Evolutionary conservation across 495 filamentous ascomycete genomes (phyloP).

Genomic region (Staphylotrichum tortipilum): DNA sequence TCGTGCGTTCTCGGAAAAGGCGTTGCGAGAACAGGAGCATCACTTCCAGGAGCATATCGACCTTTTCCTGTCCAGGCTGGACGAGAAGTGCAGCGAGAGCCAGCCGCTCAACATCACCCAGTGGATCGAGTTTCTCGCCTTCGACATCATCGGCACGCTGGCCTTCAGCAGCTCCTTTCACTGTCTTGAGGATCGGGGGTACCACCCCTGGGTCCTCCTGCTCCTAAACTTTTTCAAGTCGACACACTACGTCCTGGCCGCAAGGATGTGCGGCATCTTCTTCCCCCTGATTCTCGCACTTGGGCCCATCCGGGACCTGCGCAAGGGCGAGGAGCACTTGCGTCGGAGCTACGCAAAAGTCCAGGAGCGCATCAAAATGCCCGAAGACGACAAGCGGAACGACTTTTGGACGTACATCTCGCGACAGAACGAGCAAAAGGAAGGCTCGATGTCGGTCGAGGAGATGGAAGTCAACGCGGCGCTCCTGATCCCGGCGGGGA

Average conservation of each 20-base stretch:
- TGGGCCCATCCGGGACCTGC: too few relatives aligned
- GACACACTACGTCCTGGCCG: too few relatives aligned
- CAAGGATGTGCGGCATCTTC: too few relatives aligned
- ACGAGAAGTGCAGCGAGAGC: slow-evolving; percentile 8
- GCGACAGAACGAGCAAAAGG: too few relatives aligned
- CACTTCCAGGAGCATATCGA: slow-evolving; percentile 30
- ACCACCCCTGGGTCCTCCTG: slow-evolving; percentile 35
- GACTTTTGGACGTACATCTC: too few relatives aligned
- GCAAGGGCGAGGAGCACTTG: too few relatives aligned
- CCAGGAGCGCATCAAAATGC: too few relatives aligned
- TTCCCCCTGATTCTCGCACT: too few relatives aligned
- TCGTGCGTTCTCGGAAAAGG: slow-evolving; percentile 42
- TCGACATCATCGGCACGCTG: slow-evolving; percentile 51
- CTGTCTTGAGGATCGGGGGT: slow-evolving; percentile 30
- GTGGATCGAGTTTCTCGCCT: slow-evolving; percentile 49
- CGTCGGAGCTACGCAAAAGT: too few relatives aligned
- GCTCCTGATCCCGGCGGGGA: slow-evolving; percentile 45
- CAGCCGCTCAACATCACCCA: slow-evolving; percentile 24
- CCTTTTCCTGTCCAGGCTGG: slow-evolving; percentile 14
- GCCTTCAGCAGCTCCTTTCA: slow-evolving; percentile 47
- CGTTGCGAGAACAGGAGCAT: slow-evolving; percentile 31
- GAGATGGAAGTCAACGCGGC: slow-evolving; percentile 34
- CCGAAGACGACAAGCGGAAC: too few relatives aligned
- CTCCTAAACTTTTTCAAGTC: too few relatives aligned
- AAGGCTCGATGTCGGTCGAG: too few relatives aligned